Percentiles rank a stretch among this genome's conserved stretches.
These are phyloP conservation scores for Bipolaris cookei DNA, from an alignment of 2,329 filamentous ascomycete species.

Conservation along the genomic window DNA sequence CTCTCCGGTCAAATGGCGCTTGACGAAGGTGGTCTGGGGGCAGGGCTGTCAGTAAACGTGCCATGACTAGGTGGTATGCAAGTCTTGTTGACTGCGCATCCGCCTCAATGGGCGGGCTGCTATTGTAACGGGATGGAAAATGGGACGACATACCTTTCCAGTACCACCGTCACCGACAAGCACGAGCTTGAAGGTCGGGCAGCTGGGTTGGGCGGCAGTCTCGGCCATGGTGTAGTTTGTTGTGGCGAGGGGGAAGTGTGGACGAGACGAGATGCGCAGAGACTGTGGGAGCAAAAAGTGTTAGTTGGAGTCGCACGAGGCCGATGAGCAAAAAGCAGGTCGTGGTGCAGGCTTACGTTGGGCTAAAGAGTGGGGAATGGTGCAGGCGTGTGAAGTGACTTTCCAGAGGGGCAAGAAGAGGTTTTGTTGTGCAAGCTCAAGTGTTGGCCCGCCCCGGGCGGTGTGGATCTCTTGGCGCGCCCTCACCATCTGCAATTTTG, in stretches of 20 bases:
- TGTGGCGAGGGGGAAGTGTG: constrained; percentile 41
- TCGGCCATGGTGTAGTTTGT: constrained; percentile 61
- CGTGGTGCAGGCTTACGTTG: constrained; percentile 32
- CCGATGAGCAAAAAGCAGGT: constrained; percentile 17
- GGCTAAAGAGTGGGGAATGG: constrained; percentile 37
- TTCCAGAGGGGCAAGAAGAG: constrained; percentile 44
- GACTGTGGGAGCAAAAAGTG: constrained; percentile 20
- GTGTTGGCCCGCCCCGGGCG: constrained; percentile 40
- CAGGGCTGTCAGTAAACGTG: constrained; percentile 33
- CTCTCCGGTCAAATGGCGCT: constrained; percentile 99
- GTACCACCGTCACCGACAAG: constrained; percentile 99
- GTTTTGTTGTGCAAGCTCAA: constrained; percentile 43
- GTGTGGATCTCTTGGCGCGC: constrained; percentile 34
- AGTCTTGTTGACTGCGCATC: constrained; percentile 2
- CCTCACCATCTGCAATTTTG: constrained; percentile 22
- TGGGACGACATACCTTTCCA: constrained; percentile 79
- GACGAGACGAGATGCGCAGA: constrained; percentile 32
- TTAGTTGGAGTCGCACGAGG: constrained; percentile 27
- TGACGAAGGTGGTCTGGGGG: constrained; percentile 96
- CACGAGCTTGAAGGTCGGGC: constrained; percentile 98
- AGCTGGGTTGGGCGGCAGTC: constrained; percentile 57
- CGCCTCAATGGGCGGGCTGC: not conserved
- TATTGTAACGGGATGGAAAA: constrained; percentile 1
- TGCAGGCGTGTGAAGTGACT: constrained; percentile 29
- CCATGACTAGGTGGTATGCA: constrained; percentile 1